Conservation (phyloP, 345 rosid genomes). For the Hibiscus tridactylites region DNA sequence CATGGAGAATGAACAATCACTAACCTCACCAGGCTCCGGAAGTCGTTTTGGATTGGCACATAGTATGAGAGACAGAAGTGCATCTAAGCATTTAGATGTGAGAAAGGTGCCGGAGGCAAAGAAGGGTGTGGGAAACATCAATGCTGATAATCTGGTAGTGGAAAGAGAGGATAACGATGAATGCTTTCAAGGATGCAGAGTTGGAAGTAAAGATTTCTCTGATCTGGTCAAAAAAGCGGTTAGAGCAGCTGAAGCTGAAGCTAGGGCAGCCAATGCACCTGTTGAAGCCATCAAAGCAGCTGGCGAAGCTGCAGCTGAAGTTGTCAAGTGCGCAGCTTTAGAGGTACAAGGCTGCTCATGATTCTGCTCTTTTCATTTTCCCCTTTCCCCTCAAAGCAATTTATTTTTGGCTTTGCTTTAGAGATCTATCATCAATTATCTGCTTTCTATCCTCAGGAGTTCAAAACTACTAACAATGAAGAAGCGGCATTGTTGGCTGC, state of each 20-base stretch:
- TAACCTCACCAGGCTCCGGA: conserved; percentile 61
- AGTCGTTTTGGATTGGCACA: conserved; percentile 43
- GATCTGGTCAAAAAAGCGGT: conserved; percentile 77
- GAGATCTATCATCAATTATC: not conserved
- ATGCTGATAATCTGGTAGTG: conserved; percentile 30
- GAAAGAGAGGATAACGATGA: conserved; percentile 72
- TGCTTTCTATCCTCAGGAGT: conserved; percentile 39
- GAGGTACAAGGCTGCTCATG: conserved; percentile 41
- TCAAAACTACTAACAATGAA: conserved; percentile 54
- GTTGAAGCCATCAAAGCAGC: conserved; percentile 85
- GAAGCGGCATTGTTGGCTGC: conserved; percentile 92
- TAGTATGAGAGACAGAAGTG: conserved; percentile 43
- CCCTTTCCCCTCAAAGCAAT: not conserved
- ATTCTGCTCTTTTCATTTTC: not conserved
- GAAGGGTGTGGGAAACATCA: conserved; percentile 31
- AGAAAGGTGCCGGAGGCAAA: conserved; percentile 47
- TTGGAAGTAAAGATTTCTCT: conserved; percentile 73
- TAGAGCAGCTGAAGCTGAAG: conserved; percentile 93
- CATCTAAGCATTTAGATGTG: conserved; percentile 40
- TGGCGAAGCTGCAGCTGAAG: conserved; percentile 91
- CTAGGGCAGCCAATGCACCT: conserved; percentile 80
- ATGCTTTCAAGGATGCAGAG: conserved; percentile 65
- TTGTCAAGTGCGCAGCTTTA: conserved; percentile 80
- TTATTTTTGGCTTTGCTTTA: not conserved
- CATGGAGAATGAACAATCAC: conserved; percentile 44